These are phyloP conservation scores for Discostella stelligeroides DNA, from an alignment of 108 stramenopile genomes.

Conservation along the genomic window DNA sequence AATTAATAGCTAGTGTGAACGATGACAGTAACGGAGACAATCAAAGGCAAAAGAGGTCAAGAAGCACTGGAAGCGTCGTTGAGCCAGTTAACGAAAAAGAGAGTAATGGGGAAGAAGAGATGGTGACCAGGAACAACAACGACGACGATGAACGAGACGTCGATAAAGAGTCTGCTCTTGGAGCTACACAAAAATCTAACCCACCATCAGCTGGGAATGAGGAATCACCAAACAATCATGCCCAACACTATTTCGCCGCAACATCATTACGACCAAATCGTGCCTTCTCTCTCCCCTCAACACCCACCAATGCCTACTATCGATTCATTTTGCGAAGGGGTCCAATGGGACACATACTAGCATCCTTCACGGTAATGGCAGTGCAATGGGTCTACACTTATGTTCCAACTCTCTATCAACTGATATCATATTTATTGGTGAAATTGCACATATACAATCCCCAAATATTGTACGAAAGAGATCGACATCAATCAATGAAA, in stretches of 20 bases:
- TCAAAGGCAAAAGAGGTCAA: not conserved
- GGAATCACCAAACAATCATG: not conserved
- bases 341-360: slow-evolving; percentile 57
- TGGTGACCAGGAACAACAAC: not conserved
- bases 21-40: slow-evolving; percentile 2
- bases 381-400: slow-evolving; percentile 62
- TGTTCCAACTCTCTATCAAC: slow-evolving; percentile 49
- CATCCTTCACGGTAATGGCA: slow-evolving; percentile 51
- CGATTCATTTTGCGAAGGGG: slow-evolving; percentile 68
- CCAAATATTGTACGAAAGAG: slow-evolving; percentile 14
- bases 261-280: not conserved
- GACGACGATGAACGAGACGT: not conserved
- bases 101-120: slow-evolving; percentile 1
- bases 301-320: slow-evolving; percentile 73
- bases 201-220: not conserved
- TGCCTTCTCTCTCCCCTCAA: slow-evolving; percentile 14
- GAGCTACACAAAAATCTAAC: not conserved
- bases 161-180: slow-evolving; percentile 1
- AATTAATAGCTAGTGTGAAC: slow-evolving; percentile 29
- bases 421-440: slow-evolving; percentile 19
- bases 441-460: slow-evolving; percentile 45
- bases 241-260: too few relatives aligned
- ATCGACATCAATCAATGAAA: slow-evolving; percentile 1
- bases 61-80: not conserved
- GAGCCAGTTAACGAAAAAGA: not conserved